Percentiles rank a stretch among this genome's conserved stretches.
Evolutionary conservation across 371 early-diverging fungal species (phyloP).

Genomic region (Zancudomyces culisetae): DNA sequence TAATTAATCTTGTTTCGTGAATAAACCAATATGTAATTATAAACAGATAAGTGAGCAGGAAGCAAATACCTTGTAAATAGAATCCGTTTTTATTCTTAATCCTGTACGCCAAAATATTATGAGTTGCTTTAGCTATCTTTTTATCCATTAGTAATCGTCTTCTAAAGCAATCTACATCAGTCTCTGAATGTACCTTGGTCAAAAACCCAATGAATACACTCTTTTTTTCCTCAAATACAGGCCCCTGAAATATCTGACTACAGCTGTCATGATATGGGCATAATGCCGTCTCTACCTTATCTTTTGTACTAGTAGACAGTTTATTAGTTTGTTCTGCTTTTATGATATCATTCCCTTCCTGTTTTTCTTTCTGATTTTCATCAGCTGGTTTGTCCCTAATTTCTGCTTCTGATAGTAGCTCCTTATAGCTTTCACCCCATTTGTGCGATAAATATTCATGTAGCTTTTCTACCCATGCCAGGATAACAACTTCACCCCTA

Average conservation of each 20-base stretch:
- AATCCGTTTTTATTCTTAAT: constrained; percentile 27
- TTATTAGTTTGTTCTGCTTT: no score
- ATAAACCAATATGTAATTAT: no score
- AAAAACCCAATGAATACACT: constrained; percentile 47
- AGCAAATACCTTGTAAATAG: not conserved
- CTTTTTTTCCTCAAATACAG: constrained; percentile 59
- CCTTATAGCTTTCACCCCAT: constrained; percentile 13
- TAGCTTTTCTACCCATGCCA: constrained; percentile 55
- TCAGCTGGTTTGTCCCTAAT: constrained; percentile 1
- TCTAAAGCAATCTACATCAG: constrained; percentile 49
- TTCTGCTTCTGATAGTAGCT: constrained; percentile 7
- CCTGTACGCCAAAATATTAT: constrained; percentile 79
- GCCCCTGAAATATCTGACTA: constrained; percentile 21
- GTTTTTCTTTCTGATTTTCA: not conserved
- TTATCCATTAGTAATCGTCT: constrained; percentile 43
- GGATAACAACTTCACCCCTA: constrained; percentile 44
- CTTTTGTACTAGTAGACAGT: constrained; percentile 2
- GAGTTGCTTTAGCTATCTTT: constrained; percentile 66
- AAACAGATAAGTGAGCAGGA: not conserved
- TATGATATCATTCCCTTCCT: not conserved
- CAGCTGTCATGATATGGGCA: not conserved
- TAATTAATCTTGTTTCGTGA: no score
- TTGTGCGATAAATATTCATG: constrained; percentile 29
- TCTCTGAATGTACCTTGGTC: not conserved
- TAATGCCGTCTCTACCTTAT: constrained; percentile 11